phyloP scores from a whole-genome alignment of 139 green algal genomes.

The Chlorella sorokiniana region DNA sequence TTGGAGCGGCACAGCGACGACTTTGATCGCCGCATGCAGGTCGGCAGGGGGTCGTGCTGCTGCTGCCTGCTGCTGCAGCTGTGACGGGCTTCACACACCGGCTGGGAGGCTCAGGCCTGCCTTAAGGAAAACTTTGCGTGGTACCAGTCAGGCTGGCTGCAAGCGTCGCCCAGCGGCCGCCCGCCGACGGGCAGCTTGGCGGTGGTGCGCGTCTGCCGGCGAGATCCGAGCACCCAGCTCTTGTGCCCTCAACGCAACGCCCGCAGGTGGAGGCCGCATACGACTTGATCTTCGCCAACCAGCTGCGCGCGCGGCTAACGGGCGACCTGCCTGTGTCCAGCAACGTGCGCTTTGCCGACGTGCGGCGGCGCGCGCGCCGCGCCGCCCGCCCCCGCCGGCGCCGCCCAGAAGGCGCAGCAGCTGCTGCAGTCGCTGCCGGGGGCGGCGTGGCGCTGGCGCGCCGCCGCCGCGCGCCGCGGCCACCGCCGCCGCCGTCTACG shows the following conservation, averaged over 20 bases:
- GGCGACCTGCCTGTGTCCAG: conserved; percentile 49
- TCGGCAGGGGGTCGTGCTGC: not conserved
- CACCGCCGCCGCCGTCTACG: not conserved
- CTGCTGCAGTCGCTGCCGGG: conserved; percentile 38
- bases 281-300: conserved; percentile 40
- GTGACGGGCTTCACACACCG: too few relatives aligned
- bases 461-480: not conserved
- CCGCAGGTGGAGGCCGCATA: conserved; percentile 40
- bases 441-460: not conserved
- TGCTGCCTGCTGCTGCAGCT: not conserved
- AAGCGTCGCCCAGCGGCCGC: too few relatives aligned
- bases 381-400: not conserved
- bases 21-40: conserved; percentile 1
- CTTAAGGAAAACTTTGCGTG: too few relatives aligned
- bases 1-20: conserved; percentile 19
- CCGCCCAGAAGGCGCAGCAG: conserved; percentile 12
- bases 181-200: too few relatives aligned
- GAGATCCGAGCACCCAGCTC: not conserved
- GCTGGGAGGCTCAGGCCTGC: too few relatives aligned
- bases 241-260: not conserved
- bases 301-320: conserved; percentile 53
- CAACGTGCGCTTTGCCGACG: conserved; percentile 59
- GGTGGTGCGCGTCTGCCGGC: not conserved
- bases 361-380: conserved; percentile 9
- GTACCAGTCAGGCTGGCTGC: too few relatives aligned